These are phyloP conservation scores for Dissophora ornata DNA, from an alignment of 192 early-diverging fungal genomes.

Conservation along the genomic window DNA sequence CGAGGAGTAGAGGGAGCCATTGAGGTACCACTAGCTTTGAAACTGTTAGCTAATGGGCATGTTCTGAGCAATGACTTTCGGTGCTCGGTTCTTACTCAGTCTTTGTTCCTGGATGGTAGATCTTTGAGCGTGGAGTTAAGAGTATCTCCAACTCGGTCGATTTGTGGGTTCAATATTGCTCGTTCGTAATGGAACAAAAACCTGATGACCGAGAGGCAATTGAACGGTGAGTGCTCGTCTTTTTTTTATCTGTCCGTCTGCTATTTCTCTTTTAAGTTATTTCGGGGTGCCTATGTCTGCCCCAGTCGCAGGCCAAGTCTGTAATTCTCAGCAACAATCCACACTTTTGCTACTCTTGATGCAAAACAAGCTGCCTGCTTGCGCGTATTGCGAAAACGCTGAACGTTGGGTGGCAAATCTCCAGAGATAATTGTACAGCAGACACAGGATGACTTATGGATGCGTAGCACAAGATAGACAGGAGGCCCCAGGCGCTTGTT, in stretches of 20 bases:
- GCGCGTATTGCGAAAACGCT: too few species aligned
- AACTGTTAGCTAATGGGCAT: too few species aligned
- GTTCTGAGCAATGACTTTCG: too few species aligned
- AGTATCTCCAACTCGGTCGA: slow-evolving; percentile 78
- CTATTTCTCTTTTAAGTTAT: not conserved
- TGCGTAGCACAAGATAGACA: too few species aligned
- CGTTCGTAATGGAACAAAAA: slow-evolving; percentile 70
- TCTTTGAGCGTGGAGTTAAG: slow-evolving; percentile 76
- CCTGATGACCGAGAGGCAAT: slow-evolving; percentile 64
- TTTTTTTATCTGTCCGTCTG: slow-evolving; percentile 15
- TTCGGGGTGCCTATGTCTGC: too few species aligned
- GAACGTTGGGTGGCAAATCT: too few species aligned
- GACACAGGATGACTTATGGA: too few species aligned
- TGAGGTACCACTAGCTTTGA: slow-evolving; percentile 56
- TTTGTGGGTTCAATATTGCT: slow-evolving; percentile 78
- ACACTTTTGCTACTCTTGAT: not conserved
- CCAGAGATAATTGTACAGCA: too few species aligned
- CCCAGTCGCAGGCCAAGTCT: not conserved
- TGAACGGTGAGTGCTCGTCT: slow-evolving; percentile 66
- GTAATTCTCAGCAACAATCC: slow-evolving; percentile 5
- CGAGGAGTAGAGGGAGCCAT: slow-evolving; percentile 68
- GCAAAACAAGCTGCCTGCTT: not conserved
- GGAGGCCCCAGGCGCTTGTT: too few species aligned
- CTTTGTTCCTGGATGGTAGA: slow-evolving; percentile 51
- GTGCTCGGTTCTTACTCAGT: too few species aligned